Base-by-base conservation (phyloP, 129 eudicot species). In the Saposhnikovia divaricata region DNA sequence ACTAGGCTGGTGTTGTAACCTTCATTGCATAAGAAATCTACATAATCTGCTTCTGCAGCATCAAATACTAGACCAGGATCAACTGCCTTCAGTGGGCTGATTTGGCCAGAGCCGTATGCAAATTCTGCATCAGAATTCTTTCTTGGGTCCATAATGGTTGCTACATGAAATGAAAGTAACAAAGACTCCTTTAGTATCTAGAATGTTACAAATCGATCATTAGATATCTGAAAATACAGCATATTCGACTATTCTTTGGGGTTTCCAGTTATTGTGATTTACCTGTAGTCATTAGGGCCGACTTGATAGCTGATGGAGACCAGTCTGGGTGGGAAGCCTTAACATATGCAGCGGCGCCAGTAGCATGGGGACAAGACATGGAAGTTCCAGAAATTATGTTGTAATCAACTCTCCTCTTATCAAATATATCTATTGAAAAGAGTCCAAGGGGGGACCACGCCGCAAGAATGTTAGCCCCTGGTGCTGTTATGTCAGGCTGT, bases 361-460 rank as follows among this genome's bases (percentile, higher is more conserved):
- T 82, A 73, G 77, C 83, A 19, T 85, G 86, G n/a, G 88, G 88
- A 27, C 84, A 85, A 34, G 88, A 74, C 85, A 85, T 82, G 72
- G 88, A 85, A 38, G 88, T 85, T 18, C 89, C 89, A 2, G 86
- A 79, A 28, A 86, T 46, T 14, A 86, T 47, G 43, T 86, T 86
- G 82, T 61, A 86, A 68, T 47, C 38, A 66, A 53, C 72, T 74
- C n/a, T 18, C 79, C 27, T 23, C 3, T 19, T 38, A 71, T 71
- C 75, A 38, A 71, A 75, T 44, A 40, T 40, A 59, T 39, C 46
- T 39, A 10, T 28, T 4, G 85, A 82, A 44, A 69, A 9, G 13
- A 57, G 72, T 21, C 68, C 81, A 10, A 77, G 23, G 1, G 88
- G 85, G 65, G 88, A 79, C 86, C 86, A 86, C 9, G 82, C 89